Percentiles rank a stretch among this genome's conserved stretches.
phyloP scores from a whole-genome alignment of 805 yeast genomes.

The Saccharomycopsis fodiens region DNA sequence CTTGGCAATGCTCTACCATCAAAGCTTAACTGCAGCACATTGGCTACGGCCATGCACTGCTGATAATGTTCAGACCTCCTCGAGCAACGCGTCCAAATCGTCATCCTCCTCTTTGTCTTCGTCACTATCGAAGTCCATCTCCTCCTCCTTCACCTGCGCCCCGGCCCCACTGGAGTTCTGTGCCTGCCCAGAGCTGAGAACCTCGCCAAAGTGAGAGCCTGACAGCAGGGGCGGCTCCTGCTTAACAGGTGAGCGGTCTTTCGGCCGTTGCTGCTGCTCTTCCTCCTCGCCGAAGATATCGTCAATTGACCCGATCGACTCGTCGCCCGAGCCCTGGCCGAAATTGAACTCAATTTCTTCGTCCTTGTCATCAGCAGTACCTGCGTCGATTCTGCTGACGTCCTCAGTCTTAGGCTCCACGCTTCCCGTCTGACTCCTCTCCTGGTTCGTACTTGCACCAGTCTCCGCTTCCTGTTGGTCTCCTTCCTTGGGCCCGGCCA shows the following conservation, averaged over 20 bases:
- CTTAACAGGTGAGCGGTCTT: background rate
- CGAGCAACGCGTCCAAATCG: background rate
- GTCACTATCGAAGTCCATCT: background rate
- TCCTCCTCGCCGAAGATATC: background rate
- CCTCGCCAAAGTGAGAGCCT: background rate
- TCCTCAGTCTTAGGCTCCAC: background rate
- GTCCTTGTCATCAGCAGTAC: background rate
- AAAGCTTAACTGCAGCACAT: no score
- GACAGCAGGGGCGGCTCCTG: no score
- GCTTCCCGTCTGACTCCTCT: background rate
- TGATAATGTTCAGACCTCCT: background rate
- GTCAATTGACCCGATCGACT: background rate
- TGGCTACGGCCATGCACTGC: no score
- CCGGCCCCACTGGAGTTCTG: background rate
- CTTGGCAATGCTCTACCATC: no score
- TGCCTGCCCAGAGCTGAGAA: no score
- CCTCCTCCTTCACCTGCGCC: background rate
- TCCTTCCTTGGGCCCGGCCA: background rate
- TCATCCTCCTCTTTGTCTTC: conserved; percentile 1
- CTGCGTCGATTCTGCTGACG: background rate
- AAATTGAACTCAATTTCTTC: conserved; percentile 1
- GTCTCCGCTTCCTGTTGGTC: background rate
- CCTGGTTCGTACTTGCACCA: background rate
- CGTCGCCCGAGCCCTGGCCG: background rate
- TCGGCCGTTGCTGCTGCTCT: background rate